Percentiles rank a stretch among this genome's conserved stretches.
Conservation (phyloP, 768 basidiomycete species). For the Auriscalpium vulgare region DNA sequence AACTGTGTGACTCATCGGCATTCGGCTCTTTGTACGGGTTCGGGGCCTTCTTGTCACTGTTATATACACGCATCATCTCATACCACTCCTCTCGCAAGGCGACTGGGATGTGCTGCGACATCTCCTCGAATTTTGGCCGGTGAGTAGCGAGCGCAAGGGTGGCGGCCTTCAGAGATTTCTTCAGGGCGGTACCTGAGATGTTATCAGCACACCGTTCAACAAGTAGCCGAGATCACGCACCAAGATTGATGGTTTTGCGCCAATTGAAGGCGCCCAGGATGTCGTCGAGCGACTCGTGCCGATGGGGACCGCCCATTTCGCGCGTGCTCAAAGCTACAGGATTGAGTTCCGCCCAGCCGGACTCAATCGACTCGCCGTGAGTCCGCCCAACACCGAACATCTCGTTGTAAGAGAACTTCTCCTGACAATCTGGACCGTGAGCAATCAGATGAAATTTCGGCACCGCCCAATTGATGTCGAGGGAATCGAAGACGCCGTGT, state of each 20-base stretch:
- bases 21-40: no score
- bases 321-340: not conserved
- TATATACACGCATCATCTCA: no score
- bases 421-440: constrained; percentile 12
- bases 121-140: no score
- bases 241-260: constrained; percentile 2
- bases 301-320: constrained; percentile 10
- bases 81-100: no score
- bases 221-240: not conserved
- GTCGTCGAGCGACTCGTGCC: constrained; percentile 11
- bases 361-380: constrained; percentile 17
- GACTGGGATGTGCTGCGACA: no score
- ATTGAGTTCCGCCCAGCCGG: constrained; percentile 13
- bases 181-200: not conserved
- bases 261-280: constrained; percentile 8
- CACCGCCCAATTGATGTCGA: no score
- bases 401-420: constrained; percentile 9
- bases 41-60: no score
- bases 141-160: not conserved
- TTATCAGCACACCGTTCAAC: no score
- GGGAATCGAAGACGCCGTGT: not conserved
- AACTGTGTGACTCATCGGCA: no score
- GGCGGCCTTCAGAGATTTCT: not conserved
- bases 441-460: constrained; percentile 14
- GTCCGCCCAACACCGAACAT: constrained; percentile 5